phyloP scores from a whole-genome alignment of 2,329 filamentous ascomycete genomes.

The Thelonectria rubi region DNA sequence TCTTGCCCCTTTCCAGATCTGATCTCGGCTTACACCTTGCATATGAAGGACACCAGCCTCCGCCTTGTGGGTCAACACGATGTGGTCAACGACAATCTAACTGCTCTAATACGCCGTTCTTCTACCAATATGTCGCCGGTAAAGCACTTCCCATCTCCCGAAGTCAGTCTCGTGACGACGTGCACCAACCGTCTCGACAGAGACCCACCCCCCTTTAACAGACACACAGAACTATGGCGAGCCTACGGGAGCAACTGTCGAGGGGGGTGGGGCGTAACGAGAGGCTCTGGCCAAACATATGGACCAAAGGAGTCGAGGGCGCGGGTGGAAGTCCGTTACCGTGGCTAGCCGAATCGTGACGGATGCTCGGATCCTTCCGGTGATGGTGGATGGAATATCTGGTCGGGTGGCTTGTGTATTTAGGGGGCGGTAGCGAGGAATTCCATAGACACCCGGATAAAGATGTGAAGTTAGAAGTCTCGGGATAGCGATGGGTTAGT shows the following conservation, averaged over 20 bases:
- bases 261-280: background rate
- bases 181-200: background rate
- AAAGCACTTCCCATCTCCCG: background rate
- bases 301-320: background rate
- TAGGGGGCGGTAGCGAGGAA: no score
- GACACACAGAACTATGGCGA: background rate
- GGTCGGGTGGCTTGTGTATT: no score
- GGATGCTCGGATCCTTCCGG: slow-evolving; percentile 38
- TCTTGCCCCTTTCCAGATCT: background rate
- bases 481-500: no score
- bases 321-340: slow-evolving; percentile 11
- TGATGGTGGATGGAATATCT: no score
- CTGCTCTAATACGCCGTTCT: background rate
- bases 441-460: no score
- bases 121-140: background rate
- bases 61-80: background rate
- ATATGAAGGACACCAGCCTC: slow-evolving; percentile 4
- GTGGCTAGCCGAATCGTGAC: background rate
- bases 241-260: background rate
- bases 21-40: background rate
- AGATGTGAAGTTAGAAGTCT: no score
- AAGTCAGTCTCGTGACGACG: background rate
- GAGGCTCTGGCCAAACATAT: background rate
- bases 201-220: background rate
- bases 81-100: background rate